These are phyloP conservation scores for Flaveria trinervia DNA, from an alignment of 129 eudicot species.

Conservation along the genomic window DNA sequence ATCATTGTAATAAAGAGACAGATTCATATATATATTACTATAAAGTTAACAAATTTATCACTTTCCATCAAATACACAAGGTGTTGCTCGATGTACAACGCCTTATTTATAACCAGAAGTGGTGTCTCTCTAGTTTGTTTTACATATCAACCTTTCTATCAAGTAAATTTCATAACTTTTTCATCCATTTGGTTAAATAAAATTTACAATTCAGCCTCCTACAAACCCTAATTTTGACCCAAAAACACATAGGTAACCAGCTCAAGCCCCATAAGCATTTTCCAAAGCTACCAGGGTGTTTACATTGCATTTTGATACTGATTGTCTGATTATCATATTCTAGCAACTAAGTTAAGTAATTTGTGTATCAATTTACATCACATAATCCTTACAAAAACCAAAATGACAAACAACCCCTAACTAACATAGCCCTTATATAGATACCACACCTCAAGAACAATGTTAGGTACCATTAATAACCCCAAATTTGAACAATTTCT, in stretches of 20 bases:
- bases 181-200: background rate
- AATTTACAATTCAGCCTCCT: background rate
- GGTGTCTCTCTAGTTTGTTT: background rate
- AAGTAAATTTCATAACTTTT: background rate
- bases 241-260: background rate
- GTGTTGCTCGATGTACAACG: background rate
- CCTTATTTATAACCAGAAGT: background rate
- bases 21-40: too few species aligned
- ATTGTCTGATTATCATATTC: background rate
- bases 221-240: background rate
- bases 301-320: background rate
- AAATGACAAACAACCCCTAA: constrained; percentile 17
- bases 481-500: background rate
- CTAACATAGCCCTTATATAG: background rate
- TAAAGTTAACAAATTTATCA: too few species aligned
- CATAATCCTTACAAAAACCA: too few species aligned
- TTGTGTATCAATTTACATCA: background rate
- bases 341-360: background rate
- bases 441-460: background rate
- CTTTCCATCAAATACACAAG: too few species aligned
- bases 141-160: background rate
- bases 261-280: too few species aligned
- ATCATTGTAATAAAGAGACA: background rate
- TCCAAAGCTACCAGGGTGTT: background rate
- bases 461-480: background rate